These are phyloP conservation scores for Phialophora verrucosa DNA, from an alignment of 2,329 filamentous ascomycete species.

Conservation along the genomic window DNA sequence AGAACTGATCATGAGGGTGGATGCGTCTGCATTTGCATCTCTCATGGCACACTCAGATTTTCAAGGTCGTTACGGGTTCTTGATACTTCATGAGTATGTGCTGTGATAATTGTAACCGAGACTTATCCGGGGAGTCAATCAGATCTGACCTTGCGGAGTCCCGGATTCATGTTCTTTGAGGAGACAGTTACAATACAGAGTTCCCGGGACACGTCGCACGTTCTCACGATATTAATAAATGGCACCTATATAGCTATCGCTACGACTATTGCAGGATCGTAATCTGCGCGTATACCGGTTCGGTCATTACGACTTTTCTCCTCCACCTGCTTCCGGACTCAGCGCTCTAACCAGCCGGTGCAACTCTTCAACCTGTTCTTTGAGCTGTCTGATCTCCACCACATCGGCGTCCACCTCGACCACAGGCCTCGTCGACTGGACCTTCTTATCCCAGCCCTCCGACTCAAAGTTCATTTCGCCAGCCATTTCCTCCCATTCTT, in stretches of 20 bases:
- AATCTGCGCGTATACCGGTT: not conserved
- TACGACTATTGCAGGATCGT: not conserved
- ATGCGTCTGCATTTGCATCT: too few species aligned
- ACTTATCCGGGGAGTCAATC: too few species aligned
- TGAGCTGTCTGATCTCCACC: slow-evolving; percentile 62
- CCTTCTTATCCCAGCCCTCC: slow-evolving; percentile 83
- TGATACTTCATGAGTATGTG: too few species aligned
- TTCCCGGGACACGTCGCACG: too few species aligned
- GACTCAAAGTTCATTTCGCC: slow-evolving; percentile 76
- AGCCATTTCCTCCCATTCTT: slow-evolving; percentile 91
- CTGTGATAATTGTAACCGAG: too few species aligned
- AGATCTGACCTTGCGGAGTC: too few species aligned
- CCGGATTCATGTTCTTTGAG: too few species aligned
- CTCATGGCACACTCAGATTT: too few species aligned
- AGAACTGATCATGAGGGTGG: too few species aligned
- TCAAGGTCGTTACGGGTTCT: too few species aligned
- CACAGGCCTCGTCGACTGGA: slow-evolving; percentile 77
- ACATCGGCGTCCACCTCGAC: slow-evolving; percentile 78
- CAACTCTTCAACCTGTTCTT: slow-evolving; percentile 63
- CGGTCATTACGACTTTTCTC: slow-evolving; percentile 2
- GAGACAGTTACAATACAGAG: too few species aligned
- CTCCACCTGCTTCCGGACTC: slow-evolving; percentile 24
- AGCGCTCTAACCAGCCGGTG: slow-evolving; percentile 55
- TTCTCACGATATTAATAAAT: too few species aligned
- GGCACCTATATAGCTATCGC: not conserved